A percentile compares a stretch with the other conserved stretches of the same genome.
Conservation (phyloP, 768 basidiomycete species). For the Omphalotus guepiniiformis region DNA sequence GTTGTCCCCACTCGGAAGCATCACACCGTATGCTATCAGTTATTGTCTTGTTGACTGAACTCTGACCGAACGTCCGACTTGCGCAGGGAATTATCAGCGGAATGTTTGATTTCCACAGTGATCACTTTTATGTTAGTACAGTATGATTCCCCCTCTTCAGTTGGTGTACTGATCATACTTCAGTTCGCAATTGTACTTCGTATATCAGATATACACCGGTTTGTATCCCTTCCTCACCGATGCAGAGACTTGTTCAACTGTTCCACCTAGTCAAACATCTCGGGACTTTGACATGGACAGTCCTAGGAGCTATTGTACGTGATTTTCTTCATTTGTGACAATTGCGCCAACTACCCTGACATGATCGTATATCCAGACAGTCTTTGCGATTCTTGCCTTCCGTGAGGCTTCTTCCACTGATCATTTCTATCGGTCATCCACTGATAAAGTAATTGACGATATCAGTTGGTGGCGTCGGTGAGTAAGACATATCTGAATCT, state of each 20-base stretch:
- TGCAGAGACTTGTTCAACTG: background rate
- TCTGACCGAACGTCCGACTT: background rate
- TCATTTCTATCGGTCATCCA: too few relatives aligned
- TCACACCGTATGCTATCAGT: slow-evolving; percentile 30
- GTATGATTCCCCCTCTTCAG: background rate
- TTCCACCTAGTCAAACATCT: slow-evolving; percentile 21
- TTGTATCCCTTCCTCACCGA: background rate
- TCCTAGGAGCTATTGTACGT: slow-evolving; percentile 1
- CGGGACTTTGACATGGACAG: slow-evolving; percentile 9
- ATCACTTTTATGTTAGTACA: slow-evolving; percentile 38
- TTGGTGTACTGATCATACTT: background rate
- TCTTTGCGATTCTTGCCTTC: slow-evolving; percentile 25
- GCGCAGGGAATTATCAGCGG: slow-evolving; percentile 33
- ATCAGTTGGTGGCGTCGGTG: slow-evolving; percentile 26
- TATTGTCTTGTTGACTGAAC: background rate
- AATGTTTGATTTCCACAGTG: slow-evolving; percentile 38
- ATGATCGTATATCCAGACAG: slow-evolving; percentile 12
- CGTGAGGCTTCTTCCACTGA: slow-evolving; percentile 22
- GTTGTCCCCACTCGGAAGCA: slow-evolving; percentile 28
- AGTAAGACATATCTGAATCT: slow-evolving; percentile 4
- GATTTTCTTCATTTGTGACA: too few relatives aligned
- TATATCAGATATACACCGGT: slow-evolving; percentile 36
- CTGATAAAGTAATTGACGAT: too few relatives aligned
- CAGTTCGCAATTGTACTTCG: slow-evolving; percentile 44
- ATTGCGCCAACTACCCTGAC: too few relatives aligned